These are phyloP conservation scores for Plasmodium coatneyi DNA, from an alignment of 169 alveolate genomes.

Conservation along the genomic window DNA sequence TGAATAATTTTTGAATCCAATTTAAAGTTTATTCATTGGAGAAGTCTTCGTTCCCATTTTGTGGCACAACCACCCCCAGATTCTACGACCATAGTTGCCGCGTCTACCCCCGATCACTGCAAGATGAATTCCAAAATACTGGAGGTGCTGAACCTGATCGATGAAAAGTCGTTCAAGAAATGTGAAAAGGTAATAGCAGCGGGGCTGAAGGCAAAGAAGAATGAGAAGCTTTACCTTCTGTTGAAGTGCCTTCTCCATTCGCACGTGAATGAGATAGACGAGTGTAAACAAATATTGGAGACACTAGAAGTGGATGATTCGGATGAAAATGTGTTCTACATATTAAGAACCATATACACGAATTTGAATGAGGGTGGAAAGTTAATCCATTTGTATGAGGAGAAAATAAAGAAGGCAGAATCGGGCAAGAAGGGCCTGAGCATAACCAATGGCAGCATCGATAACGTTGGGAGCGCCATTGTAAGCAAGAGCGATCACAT, in stretches of 20 bases:
- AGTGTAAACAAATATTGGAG: constrained; percentile 19
- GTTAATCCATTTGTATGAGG: constrained; percentile 38
- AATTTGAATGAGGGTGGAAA: constrained; percentile 39
- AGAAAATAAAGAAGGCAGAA: constrained; percentile 11
- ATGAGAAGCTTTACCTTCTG: constrained; percentile 30
- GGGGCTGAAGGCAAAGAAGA: constrained; percentile 49
- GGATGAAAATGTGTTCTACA: constrained; percentile 38
- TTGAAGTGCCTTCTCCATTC: constrained; percentile 54
- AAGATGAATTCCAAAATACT: constrained; percentile 51
- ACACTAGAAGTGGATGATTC: constrained; percentile 5
- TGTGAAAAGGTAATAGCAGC: constrained; percentile 35
- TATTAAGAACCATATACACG: constrained; percentile 27
- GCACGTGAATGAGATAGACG: constrained; percentile 37
- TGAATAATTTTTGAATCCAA: background rate
- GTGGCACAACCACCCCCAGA: background rate
- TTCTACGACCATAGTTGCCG: background rate
- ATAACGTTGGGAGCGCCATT: background rate
- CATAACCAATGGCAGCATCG: background rate
- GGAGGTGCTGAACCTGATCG: constrained; percentile 45
- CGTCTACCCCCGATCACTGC: background rate
- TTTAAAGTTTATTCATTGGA: background rate
- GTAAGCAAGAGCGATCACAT: background rate
- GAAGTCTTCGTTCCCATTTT: background rate
- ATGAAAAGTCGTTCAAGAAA: constrained; percentile 53
- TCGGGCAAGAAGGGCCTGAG: background rate